These are phyloP conservation scores for Paragyromitra xinjiangensis DNA, from an alignment of 495 filamentous ascomycete species.

Conservation along the genomic window DNA sequence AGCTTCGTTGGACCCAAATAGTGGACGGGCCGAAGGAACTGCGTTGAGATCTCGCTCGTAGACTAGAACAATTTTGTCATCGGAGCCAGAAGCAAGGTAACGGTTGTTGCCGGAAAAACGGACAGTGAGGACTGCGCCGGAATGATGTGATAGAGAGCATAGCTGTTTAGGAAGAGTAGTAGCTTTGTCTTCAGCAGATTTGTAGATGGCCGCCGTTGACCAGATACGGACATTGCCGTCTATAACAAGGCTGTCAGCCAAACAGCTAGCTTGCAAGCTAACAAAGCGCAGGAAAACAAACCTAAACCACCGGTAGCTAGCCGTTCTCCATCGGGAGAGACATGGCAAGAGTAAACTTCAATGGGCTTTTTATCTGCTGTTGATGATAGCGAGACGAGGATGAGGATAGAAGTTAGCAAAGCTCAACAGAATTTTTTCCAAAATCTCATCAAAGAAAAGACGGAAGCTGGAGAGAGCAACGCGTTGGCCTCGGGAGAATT, in stretches of 20 bases:
- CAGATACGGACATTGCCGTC: conserved; percentile 97
- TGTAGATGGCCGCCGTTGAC: conserved; percentile 93
- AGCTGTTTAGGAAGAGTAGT: conserved; percentile 86
- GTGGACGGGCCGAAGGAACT: conserved; percentile 37
- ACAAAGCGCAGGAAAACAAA: conserved; percentile 17
- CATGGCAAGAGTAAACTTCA: conserved; percentile 96
- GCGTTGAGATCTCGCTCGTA: conserved; percentile 76
- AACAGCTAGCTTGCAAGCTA: conserved; percentile 49
- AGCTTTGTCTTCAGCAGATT: conserved; percentile 71
- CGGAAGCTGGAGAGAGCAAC: conserved; percentile 37
- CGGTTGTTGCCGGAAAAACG: conserved; percentile 92
- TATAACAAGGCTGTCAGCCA: conserved; percentile 58
- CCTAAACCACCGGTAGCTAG: conserved; percentile 74
- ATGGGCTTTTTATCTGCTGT: conserved; percentile 93
- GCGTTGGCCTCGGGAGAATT: conserved; percentile 24
- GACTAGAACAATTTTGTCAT: conserved; percentile 98
- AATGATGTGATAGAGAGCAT: conserved; percentile 97
- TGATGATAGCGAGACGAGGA: conserved; percentile 9
- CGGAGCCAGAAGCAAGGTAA: conserved; percentile 94
- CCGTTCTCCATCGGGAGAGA: conserved; percentile 90
- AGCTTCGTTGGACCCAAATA: conserved; percentile 82
- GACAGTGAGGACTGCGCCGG: conserved; percentile 95
- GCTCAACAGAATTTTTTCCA: conserved; percentile 23
- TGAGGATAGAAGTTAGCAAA: conserved; percentile 24
- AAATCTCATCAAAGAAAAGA: conserved; percentile 40